Conservation (phyloP, 78 protist species). For the Dictyostelium intermedium region DNA sequence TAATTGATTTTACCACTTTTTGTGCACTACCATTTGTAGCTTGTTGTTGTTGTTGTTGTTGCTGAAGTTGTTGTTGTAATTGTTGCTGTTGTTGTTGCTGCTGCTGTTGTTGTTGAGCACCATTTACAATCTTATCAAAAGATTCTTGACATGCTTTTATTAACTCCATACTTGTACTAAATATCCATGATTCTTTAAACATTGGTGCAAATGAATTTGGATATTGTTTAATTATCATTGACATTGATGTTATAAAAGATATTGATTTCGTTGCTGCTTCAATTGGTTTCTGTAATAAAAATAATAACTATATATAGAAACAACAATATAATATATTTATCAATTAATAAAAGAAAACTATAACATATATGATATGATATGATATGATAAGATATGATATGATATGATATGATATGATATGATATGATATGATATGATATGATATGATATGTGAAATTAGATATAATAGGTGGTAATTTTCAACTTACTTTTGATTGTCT, state of each 20-base stretch:
- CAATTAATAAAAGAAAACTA: not conserved
- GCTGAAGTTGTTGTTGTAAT: not conserved
- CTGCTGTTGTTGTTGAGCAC: not conserved
- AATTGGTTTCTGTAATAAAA: conserved; percentile 46
- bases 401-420: not conserved
- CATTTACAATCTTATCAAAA: conserved; percentile 21
- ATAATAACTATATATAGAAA: not conserved
- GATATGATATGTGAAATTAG: too few species aligned
- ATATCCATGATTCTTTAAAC: conserved; percentile 52
- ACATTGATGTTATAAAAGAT: conserved; percentile 26
- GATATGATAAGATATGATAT: not conserved
- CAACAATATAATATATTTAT: not conserved
- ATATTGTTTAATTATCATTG: conserved; percentile 3
- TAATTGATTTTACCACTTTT: not conserved
- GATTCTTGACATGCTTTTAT: conserved; percentile 72
- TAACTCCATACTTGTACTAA: conserved; percentile 25
- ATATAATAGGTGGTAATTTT: too few species aligned
- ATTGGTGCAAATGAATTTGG: conserved; percentile 1
- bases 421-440: not conserved
- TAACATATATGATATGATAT: too few species aligned
- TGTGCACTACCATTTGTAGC: not conserved
- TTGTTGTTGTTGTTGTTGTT: not conserved
- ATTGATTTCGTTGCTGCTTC: conserved; percentile 45
- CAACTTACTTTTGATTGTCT: conserved; percentile 47
- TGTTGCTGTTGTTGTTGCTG: not conserved